Base-by-base conservation (phyloP, 768 basidiomycete species). In the Tylopilus rubrobrunneus region DNA sequence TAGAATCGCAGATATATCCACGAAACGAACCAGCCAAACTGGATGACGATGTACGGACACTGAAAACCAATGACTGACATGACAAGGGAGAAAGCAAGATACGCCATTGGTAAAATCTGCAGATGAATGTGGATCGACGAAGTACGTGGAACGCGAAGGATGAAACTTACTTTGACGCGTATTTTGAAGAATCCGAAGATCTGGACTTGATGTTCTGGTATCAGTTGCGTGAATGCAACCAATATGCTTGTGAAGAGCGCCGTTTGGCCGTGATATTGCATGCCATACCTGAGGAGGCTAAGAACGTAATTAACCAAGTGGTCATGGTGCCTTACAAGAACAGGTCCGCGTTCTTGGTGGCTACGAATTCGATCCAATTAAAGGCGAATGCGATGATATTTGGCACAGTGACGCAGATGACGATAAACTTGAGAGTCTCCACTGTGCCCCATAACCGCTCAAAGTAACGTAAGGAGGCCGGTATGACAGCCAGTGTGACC, bases 1-100 rank as follows among this genome's bases (percentile, higher is more conserved):
- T 98, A 93, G 77, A 99, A 98, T 36, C 97, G 85, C 33, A 99
- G 81, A 73, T 97, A 99, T 50, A 91, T 78, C 89, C 93, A 99
- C 31, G 89, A 82, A 8, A 94, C 89, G 52, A 97, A 87, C 93
- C 96, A 99, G n/a, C 96, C 97, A 68, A 98, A 99, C 67, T 99
- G 97, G 58, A 98, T 94, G 65, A 94, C 74, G 48, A 95, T 92
- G 76, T 84, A 96, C 15, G 92, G 93, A 53, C 84, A 87, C 67
- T 93, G 93, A 73, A 86, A 86, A 21, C 92, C 93, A 43, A 93
- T 54, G 45, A 96, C 60, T 57, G 85, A 87, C 73, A 92, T 76
- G 27, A 97, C 79, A 55, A 89, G 92, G 10, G 95, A 98, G 52
- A 98, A 71, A 2, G 90, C 87, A 55, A 98, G 79, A 71, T 98